These are phyloP conservation scores for Boletus reticulatus DNA, from an alignment of 768 basidiomycete species.

Conservation along the genomic window DNA sequence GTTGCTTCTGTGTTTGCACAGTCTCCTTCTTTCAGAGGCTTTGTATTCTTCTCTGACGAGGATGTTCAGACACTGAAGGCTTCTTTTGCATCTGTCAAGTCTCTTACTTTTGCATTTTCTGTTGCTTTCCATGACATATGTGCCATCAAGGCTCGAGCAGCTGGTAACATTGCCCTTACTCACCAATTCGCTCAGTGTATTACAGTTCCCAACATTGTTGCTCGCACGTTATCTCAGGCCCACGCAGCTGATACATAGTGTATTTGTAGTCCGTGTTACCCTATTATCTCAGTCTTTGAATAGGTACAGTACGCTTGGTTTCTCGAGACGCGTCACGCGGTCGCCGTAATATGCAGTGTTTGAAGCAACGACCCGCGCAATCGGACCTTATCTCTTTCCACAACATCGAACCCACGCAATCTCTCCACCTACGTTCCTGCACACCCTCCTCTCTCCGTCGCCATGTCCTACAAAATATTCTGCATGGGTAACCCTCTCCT, in stretches of 20 bases:
- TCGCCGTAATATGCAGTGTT: not conserved
- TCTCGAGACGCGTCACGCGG: not conserved
- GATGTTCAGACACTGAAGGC: slow-evolving; percentile 45
- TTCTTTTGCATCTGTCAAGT: slow-evolving; percentile 49
- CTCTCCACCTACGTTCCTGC: slow-evolving; percentile 15
- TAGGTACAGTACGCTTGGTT: not conserved
- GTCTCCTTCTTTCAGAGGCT: slow-evolving; percentile 23
- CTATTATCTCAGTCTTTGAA: too few species aligned
- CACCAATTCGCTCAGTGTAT: slow-evolving; percentile 26
- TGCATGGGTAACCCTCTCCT: slow-evolving; percentile 95
- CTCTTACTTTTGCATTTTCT: slow-evolving; percentile 43
- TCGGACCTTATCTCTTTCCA: not conserved
- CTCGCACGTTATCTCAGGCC: slow-evolving; percentile 20
- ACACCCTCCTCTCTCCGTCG: slow-evolving; percentile 15
- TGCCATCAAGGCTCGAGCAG: slow-evolving; percentile 50
- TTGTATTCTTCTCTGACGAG: slow-evolving; percentile 26
- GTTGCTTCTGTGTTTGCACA: slow-evolving; percentile 30
- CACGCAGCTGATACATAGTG: not conserved
- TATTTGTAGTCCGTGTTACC: not conserved
- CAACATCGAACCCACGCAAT: slow-evolving; percentile 1
- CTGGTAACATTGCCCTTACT: slow-evolving; percentile 20
- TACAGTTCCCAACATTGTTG: slow-evolving; percentile 16
- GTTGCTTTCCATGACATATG: slow-evolving; percentile 56
- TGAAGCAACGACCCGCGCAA: slow-evolving; percentile 1
- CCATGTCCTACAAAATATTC: slow-evolving; percentile 68